phyloP scores from a whole-genome alignment of 176 grass and related monocot species.

The Oropetium thomaeum region DNA sequence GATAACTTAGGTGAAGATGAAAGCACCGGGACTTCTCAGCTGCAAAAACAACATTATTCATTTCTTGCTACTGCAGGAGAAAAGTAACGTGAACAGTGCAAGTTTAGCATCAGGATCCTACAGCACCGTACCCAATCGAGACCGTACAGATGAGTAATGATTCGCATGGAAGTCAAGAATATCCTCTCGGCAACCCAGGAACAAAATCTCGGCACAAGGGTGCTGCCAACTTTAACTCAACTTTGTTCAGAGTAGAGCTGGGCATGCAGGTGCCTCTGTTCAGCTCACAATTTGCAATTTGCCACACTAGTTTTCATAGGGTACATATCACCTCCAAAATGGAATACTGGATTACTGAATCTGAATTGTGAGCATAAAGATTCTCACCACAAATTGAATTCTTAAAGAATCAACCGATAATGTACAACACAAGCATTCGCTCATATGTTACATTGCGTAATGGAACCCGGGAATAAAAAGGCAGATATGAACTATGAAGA shows the following conservation, averaged over 20 bases:
- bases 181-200: not conserved
- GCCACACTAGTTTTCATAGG: not conserved
- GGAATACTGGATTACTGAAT: not conserved
- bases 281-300: constrained; percentile 6
- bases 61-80: constrained; percentile 11
- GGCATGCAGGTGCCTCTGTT: constrained; percentile 26
- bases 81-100: constrained; percentile 36
- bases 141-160: not conserved
- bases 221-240: constrained; percentile 17
- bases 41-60: constrained; percentile 29
- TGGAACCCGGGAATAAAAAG: constrained; percentile 4
- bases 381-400: not conserved
- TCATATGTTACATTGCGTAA: constrained; percentile 39
- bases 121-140: not conserved
- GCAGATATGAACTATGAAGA: not conserved
- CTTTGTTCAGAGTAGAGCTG: constrained; percentile 31
- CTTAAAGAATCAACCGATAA: constrained; percentile 23
- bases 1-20: not conserved
- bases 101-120: constrained; percentile 31
- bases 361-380: not conserved
- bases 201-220: constrained; percentile 28
- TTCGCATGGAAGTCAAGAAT: not conserved
- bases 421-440: constrained; percentile 37
- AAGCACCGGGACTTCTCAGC: not conserved
- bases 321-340: not conserved